phyloP scores from a whole-genome alignment of 352 stramenopile species.

The Phytophthora chlamydospora region DNA sequence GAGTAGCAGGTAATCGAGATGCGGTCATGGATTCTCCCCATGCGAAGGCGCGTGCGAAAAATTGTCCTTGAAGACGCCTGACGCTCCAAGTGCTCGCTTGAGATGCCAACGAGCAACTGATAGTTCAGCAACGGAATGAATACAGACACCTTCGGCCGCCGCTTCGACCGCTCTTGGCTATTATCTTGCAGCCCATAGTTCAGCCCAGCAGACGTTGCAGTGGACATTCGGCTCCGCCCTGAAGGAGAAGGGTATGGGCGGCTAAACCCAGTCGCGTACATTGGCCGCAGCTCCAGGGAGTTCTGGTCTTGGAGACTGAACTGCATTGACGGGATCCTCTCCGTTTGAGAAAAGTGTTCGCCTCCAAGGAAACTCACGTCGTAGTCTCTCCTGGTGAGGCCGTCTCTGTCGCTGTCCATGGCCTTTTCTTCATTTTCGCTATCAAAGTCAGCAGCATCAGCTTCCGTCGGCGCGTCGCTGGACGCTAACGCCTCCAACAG shows the following conservation, averaged over 20 bases:
- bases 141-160: conserved; percentile 49
- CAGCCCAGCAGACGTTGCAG: conserved; percentile 62
- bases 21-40: conserved; percentile 74
- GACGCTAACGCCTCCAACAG: conserved; percentile 75
- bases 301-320: conserved; percentile 68
- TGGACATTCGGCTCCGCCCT: conserved; percentile 71
- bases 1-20: conserved; percentile 76
- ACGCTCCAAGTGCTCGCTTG: conserved; percentile 48
- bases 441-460: conserved; percentile 34
- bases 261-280: conserved; percentile 73
- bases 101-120: conserved; percentile 69
- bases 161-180: conserved; percentile 43
- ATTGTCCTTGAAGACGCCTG: conserved; percentile 51
- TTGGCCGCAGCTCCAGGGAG: conserved; percentile 53
- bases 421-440: conserved; percentile 42
- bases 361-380: conserved; percentile 37
- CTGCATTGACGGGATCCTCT: conserved; percentile 72
- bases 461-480: conserved; percentile 41
- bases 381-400: conserved; percentile 30
- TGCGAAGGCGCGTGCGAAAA: conserved; percentile 69
- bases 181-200: conserved; percentile 36
- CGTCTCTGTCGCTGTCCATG: conserved; percentile 30
- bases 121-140: conserved; percentile 78
- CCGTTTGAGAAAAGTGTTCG: conserved; percentile 45
- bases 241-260: conserved; percentile 57